Evolutionary conservation across 108 stramenopile genomes (phyloP), one percentile per base, ranked within the genome.

Genomic region (Pseudonitzschia delicatissima): DNA sequence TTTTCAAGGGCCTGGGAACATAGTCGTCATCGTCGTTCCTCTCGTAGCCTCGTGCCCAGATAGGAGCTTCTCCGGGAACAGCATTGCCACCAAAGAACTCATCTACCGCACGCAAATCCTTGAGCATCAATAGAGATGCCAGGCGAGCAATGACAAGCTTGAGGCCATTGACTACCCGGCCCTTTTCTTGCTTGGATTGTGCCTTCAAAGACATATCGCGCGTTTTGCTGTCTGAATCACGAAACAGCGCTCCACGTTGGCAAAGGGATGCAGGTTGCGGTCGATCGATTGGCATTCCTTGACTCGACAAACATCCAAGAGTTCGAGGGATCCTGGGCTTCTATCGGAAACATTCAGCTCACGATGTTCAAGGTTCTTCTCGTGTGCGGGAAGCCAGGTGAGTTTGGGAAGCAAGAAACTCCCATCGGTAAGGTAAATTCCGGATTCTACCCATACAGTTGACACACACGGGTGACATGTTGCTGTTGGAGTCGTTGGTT

Each of bases 111-210:
- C 74, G 64, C 17, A 68, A 31, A 58, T 82, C 81, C 13, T 81
- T 73, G 57, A 81, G 69, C 71, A 85, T 79, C 12, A 85, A 63
- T 26, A 79, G 39, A 15, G 85, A 82, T n/a, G 82, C 85, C 2
- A 86, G 60, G n/a, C 82, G 66, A 18, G 85, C 85, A 66, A 86
- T 76, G 15, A 81, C 64, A 15, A 81, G 49, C 57, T 82, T 80
- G n/a, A 82, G 57, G 5, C 79, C 81, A 49, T 78, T 64, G n/a
- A 86, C 85, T 26, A 82, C 64, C 5, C 70, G 69, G 29, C 63
- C 77, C 4, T 82, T 50, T 36, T 86, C 79, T 53, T 80, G 50
- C 18, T 49, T 57, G 6, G 62, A 68, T 42, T 64, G 68, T 5
- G 85, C 69, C 67, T 86, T n/a, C 85, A 37, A 86, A 82, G 23